Percentiles rank a stretch among this genome's conserved stretches.
These are phyloP conservation scores for Candida sithepensis DNA, from an alignment of 805 yeast genomes.

Conservation along the genomic window DNA sequence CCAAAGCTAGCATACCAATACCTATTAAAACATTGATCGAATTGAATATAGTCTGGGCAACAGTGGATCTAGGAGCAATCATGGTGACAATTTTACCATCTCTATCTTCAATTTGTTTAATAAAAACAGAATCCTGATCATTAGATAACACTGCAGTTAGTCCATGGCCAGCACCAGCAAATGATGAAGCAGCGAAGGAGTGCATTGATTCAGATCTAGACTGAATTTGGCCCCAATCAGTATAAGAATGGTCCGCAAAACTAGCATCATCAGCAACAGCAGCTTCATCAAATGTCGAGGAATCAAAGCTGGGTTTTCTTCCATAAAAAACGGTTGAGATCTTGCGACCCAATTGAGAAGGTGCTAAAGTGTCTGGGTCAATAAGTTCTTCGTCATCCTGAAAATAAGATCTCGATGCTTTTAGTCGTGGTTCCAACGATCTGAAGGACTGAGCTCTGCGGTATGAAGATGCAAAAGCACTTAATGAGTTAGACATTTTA, in stretches of 20 bases:
- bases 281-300: constrained; percentile 32
- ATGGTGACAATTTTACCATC: constrained; percentile 71
- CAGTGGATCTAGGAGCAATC: constrained; percentile 77
- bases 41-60: constrained; percentile 66
- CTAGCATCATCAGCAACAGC: constrained; percentile 40
- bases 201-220: constrained; percentile 25
- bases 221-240: constrained; percentile 18
- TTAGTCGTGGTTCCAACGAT: constrained; percentile 52
- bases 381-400: constrained; percentile 58
- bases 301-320: constrained; percentile 16
- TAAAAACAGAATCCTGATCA: constrained; percentile 26
- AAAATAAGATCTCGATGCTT: constrained; percentile 62
- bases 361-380: constrained; percentile 67
- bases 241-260: constrained; percentile 32
- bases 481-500: constrained; percentile 66
- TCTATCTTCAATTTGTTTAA: constrained; percentile 58
- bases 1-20: constrained; percentile 63
- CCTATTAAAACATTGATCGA: constrained; percentile 66
- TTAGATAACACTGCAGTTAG: constrained; percentile 20
- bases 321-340: constrained; percentile 48
- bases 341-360: constrained; percentile 60
- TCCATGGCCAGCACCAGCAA: constrained; percentile 9
- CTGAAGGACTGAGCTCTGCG: constrained; percentile 73
- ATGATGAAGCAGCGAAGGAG: constrained; percentile 25
- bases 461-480: constrained; percentile 75